Conservation (phyloP, 1,284 basidiomycete genomes). For the Pseudozyma thailandica region DNA sequence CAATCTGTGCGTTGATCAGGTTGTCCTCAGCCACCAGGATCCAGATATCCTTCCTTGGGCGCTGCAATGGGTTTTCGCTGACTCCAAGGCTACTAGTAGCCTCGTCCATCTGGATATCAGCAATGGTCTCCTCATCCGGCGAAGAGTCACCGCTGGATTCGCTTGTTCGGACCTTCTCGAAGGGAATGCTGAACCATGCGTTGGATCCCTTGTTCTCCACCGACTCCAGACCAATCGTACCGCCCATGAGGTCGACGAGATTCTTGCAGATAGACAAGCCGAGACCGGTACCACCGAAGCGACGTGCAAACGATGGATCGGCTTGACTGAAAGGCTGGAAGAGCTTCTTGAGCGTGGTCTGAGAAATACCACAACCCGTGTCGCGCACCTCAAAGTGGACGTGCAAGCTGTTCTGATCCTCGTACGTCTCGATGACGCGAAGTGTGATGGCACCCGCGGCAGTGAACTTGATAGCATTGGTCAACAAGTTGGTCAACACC, state of each 20-base stretch:
- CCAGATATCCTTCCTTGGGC: conserved; percentile 61
- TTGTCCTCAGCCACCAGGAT: conserved; percentile 66
- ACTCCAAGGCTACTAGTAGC: conserved; percentile 49
- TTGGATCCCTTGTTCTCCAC: conserved; percentile 63
- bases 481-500: conserved; percentile 68
- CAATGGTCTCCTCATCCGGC: conserved; percentile 29
- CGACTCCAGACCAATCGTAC: conserved; percentile 60
- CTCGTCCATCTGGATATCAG: conserved; percentile 44
- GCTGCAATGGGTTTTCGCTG: conserved; percentile 49
- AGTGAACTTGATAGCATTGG: conserved; percentile 70
- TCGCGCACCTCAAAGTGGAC: conserved; percentile 67
- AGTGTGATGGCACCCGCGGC: conserved; percentile 65
- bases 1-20: conserved; percentile 63
- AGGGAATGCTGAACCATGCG: conserved; percentile 62
- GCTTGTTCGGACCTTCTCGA: conserved; percentile 45
- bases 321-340: conserved; percentile 68
- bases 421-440: conserved; percentile 54
- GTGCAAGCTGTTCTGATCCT: conserved; percentile 54
- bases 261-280: conserved; percentile 62
- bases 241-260: conserved; percentile 62
- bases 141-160: conserved; percentile 35
- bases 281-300: conserved; percentile 64
- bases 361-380: conserved; percentile 68
- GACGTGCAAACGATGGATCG: conserved; percentile 61
- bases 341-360: conserved; percentile 60